These are phyloP conservation scores for Middelhovenomyces tepae DNA, from an alignment of 805 yeast genomes.

Conservation along the genomic window DNA sequence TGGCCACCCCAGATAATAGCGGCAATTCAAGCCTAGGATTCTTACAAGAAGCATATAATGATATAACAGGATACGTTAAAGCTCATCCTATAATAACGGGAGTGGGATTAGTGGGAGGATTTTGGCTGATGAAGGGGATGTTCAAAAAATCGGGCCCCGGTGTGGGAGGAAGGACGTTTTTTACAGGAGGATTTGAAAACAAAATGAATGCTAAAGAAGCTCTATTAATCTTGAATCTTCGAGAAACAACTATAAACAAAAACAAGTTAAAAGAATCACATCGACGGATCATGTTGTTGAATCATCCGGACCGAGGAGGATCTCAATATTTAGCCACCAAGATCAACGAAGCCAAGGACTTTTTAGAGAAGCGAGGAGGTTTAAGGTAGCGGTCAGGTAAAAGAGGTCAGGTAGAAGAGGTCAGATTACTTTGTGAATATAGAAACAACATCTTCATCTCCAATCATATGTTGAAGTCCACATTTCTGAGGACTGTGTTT, in stretches of 20 bases:
- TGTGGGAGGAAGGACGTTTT: slow-evolving; percentile 53
- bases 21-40: not conserved
- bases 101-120: not conserved
- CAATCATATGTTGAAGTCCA: slow-evolving; percentile 72
- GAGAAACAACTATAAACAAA: slow-evolving; percentile 31
- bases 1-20: no score
- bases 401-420: not conserved
- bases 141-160: slow-evolving; percentile 47
- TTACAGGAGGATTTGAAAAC: slow-evolving; percentile 84
- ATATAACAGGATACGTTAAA: slow-evolving; percentile 29
- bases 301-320: slow-evolving; percentile 89
- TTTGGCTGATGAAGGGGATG: slow-evolving; percentile 17
- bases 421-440: slow-evolving; percentile 63
- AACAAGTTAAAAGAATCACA: slow-evolving; percentile 56
- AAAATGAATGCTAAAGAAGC: slow-evolving; percentile 90
- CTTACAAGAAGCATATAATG: slow-evolving; percentile 3
- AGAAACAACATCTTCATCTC: slow-evolving; percentile 92
- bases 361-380: slow-evolving; percentile 54
- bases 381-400: slow-evolving; percentile 13
- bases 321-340: slow-evolving; percentile 74
- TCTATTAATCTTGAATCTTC: slow-evolving; percentile 64
- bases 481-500: slow-evolving; percentile 96
- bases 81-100: slow-evolving; percentile 3
- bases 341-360: slow-evolving; percentile 77
- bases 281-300: slow-evolving; percentile 65